Evolutionary conservation across 768 basidiomycete species (phyloP).

Genomic region (Hypholoma sublateritium): DNA sequence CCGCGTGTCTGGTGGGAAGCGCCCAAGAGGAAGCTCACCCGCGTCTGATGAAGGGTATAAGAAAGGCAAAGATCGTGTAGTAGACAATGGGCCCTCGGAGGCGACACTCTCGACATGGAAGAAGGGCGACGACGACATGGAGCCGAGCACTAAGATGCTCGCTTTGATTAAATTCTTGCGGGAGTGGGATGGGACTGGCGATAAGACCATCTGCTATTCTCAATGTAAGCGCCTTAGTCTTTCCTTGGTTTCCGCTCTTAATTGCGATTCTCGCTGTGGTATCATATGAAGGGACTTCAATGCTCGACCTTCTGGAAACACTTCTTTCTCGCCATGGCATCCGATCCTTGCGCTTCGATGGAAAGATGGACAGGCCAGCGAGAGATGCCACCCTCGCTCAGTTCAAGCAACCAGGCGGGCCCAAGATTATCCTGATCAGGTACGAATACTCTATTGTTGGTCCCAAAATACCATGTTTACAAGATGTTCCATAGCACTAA

Average conservation of each 20-base stretch:
- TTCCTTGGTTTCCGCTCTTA: neutral
- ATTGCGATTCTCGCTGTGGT: conserved; percentile 1
- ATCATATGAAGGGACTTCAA: conserved; percentile 60
- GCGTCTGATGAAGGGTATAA: conserved; percentile 2
- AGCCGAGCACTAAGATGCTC: conserved; percentile 70
- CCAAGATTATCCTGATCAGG: conserved; percentile 69
- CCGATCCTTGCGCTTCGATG: conserved; percentile 61
- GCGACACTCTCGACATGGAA: conserved; percentile 53
- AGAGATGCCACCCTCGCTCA: conserved; percentile 49
- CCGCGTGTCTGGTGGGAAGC: conserved; percentile 15
- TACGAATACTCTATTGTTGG: conserved; percentile 17
- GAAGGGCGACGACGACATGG: conserved; percentile 60
- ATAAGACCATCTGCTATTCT: conserved; percentile 72
- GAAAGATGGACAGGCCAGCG: conserved; percentile 57
- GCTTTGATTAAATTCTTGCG: conserved; percentile 54
- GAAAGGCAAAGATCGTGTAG: conserved; percentile 28
- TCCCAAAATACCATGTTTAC: no score
- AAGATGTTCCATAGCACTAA: conserved; percentile 42
- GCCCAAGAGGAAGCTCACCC: conserved; percentile 10
- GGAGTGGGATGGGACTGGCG: conserved; percentile 57
- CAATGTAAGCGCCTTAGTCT: conserved; percentile 48
- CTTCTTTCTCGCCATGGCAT: conserved; percentile 60
- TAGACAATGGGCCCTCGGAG: conserved; percentile 33
- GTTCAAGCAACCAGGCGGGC: conserved; percentile 58
- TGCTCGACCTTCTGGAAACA: conserved; percentile 67